phyloP scores from a whole-genome alignment of 805 yeast genomes.

The Cyberlindnera subsufficiens region DNA sequence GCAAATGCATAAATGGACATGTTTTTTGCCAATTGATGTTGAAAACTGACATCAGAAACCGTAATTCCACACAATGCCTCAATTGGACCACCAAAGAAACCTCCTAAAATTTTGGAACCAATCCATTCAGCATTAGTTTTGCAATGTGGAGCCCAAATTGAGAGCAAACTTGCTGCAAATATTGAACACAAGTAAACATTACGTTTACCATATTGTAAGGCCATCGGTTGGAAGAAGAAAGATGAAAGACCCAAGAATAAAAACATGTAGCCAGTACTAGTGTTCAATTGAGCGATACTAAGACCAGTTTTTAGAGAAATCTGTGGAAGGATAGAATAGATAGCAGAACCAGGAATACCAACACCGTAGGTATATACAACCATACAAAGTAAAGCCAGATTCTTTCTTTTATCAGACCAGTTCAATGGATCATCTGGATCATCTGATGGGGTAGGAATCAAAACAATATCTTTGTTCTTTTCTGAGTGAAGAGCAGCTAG shows the following conservation, averaged over 20 bases:
- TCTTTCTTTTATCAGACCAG: slow-evolving; percentile 48
- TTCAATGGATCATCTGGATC: slow-evolving; percentile 69
- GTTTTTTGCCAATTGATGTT: slow-evolving; percentile 42
- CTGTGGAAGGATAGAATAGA: slow-evolving; percentile 36
- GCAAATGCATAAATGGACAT: slow-evolving; percentile 48
- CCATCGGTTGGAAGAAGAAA: slow-evolving; percentile 44
- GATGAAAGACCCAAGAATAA: slow-evolving; percentile 47
- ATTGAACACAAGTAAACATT: slow-evolving; percentile 36
- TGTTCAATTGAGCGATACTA: slow-evolving; percentile 35
- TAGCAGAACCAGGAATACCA: slow-evolving; percentile 44
- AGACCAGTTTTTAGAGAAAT: slow-evolving; percentile 31
- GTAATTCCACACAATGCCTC: slow-evolving; percentile 47
- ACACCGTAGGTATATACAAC: slow-evolving; percentile 38
- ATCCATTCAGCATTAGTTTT: slow-evolving; percentile 32
- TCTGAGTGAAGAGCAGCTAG: slow-evolving; percentile 29
- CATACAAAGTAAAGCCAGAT: slow-evolving; percentile 38
- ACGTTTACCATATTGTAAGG: slow-evolving; percentile 43
- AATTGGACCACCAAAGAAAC: slow-evolving; percentile 34
- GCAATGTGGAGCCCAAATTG: slow-evolving; percentile 38
- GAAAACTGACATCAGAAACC: slow-evolving; percentile 43
- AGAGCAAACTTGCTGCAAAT: slow-evolving; percentile 32
- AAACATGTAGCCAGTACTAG: slow-evolving; percentile 45
- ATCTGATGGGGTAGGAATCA: slow-evolving; percentile 61
- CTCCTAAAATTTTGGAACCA: slow-evolving; percentile 32
- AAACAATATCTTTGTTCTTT: slow-evolving; percentile 34